A percentile compares a stretch with the other conserved stretches of the same genome.
Evolutionary conservation across 768 basidiomycete species (phyloP).

Genomic region (Termitomyces sp.): DNA sequence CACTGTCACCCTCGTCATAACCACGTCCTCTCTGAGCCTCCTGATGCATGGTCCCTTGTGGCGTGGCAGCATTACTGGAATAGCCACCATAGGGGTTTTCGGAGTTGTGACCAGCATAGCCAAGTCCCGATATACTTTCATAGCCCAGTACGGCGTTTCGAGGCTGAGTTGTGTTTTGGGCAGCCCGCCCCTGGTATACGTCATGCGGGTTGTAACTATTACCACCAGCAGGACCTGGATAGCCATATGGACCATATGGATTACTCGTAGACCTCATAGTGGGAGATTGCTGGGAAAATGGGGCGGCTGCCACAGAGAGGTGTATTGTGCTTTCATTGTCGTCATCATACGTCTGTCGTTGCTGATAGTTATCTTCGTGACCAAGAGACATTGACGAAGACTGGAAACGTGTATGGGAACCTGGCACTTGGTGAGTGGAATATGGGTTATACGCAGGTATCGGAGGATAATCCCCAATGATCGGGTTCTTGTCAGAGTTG

Average conservation of each 20-base stretch:
- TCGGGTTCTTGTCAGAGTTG: conserved; percentile 43
- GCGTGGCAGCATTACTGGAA: conserved; percentile 12
- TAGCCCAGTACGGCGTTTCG: not conserved
- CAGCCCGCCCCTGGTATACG: conserved; percentile 46
- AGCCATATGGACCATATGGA: conserved; percentile 13
- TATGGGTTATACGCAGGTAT: conserved; percentile 80
- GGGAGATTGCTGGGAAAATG: conserved; percentile 42
- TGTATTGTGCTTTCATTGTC: conserved; percentile 63
- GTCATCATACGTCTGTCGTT: conserved; percentile 51
- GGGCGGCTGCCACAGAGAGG: conserved; percentile 53
- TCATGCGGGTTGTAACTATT: conserved; percentile 45
- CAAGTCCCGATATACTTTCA: not conserved
- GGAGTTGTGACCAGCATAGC: conserved; percentile 1
- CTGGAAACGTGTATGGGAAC: conserved; percentile 50
- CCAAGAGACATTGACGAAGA: conserved; percentile 50
- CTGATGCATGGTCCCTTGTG: conserved; percentile 13
- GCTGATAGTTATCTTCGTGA: conserved; percentile 42
- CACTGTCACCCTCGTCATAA: conserved; percentile 23
- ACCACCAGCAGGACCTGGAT: conserved; percentile 12
- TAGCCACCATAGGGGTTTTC: conserved; percentile 17
- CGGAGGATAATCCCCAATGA: conserved; percentile 43
- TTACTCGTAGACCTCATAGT: conserved; percentile 18
- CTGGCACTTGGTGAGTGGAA: conserved; percentile 45
- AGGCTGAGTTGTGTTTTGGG: conserved; percentile 3
- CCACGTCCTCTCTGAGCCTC: conserved; percentile 19